Percentiles rank a stretch among this genome's conserved stretches.
These are phyloP conservation scores for Adansonia gregorii DNA, from an alignment of 441 rosid species.

Conservation along the genomic window DNA sequence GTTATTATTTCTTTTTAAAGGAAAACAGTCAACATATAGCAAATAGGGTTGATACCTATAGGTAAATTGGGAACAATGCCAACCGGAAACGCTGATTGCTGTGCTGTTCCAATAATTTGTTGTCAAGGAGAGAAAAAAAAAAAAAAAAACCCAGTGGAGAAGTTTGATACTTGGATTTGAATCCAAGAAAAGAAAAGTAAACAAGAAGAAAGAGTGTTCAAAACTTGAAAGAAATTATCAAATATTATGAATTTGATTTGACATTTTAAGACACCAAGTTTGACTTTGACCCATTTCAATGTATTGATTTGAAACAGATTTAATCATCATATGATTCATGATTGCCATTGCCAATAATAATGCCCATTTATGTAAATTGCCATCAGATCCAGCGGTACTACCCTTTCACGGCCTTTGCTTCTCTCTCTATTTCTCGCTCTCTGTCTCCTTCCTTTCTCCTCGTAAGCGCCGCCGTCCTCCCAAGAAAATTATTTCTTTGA, in stretches of 20 bases:
- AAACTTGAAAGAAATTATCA: not conserved
- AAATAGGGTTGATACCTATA: not conserved
- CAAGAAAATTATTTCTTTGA: not conserved
- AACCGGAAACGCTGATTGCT: not conserved
- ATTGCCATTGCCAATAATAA: not conserved
- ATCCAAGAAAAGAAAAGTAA: not conserved
- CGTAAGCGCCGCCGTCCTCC: constrained; percentile 4
- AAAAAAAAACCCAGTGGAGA: too few relatives aligned
- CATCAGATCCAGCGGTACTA: too few relatives aligned
- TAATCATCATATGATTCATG: not conserved
- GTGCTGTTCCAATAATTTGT: not conserved
- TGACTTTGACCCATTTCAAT: not conserved
- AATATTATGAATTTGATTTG: not conserved
- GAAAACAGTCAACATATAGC: not conserved
- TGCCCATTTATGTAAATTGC: constrained; percentile 17
- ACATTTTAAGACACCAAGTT: constrained; percentile 23
- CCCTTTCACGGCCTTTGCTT: not conserved
- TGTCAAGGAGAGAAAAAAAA: too few relatives aligned
- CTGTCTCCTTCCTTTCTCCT: not conserved
- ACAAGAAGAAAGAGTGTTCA: not conserved
- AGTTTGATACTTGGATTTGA: too few relatives aligned
- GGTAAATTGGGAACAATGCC: not conserved
- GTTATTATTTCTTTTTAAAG: too few relatives aligned
- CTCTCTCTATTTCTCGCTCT: not conserved
- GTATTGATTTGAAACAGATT: not conserved